phyloP scores from a whole-genome alignment of 495 filamentous ascomycete species.

The Aspergillus nidulans region DNA sequence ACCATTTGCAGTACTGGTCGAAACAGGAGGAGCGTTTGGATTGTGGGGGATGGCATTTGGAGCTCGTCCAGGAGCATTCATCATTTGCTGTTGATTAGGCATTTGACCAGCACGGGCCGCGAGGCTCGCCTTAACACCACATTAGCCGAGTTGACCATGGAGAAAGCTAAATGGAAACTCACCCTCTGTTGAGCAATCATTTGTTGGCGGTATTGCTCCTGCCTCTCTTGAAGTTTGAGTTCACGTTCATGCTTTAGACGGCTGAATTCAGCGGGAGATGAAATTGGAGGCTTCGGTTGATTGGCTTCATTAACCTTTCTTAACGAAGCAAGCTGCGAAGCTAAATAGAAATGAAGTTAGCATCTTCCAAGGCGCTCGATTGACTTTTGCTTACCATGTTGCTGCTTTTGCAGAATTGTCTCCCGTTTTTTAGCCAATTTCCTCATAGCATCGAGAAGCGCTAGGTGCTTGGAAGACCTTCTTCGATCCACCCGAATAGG shows the following conservation, averaged over 20 bases:
- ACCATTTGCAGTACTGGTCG: conserved; percentile 32
- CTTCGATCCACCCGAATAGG: conserved; percentile 78
- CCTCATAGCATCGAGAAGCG: conserved; percentile 87
- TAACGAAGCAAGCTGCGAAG: conserved; percentile 61
- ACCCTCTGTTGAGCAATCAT: conserved; percentile 59
- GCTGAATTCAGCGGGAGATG: conserved; percentile 86
- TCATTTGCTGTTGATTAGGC: conserved; percentile 38
- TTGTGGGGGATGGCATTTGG: conserved; percentile 38
- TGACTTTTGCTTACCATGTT: conserved; percentile 54
- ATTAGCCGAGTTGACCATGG: conserved; percentile 14
- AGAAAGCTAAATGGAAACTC: conserved; percentile 15
- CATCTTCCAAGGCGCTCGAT: conserved; percentile 4
- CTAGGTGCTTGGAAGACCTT: conserved; percentile 77
- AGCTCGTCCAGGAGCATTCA: conserved; percentile 38
- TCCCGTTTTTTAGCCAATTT: conserved; percentile 94
- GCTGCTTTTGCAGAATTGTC: conserved; percentile 76
- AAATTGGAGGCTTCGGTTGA: conserved; percentile 53
- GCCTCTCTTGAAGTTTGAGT: conserved; percentile 67
- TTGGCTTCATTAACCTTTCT: conserved; percentile 66
- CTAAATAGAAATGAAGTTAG: conserved; percentile 24
- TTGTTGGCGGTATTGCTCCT: conserved; percentile 64
- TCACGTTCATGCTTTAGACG: conserved; percentile 82
- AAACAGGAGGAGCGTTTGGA: conserved; percentile 26
- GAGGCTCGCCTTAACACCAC: conserved; percentile 27
- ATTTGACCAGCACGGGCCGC: conserved; percentile 42